Conservation (phyloP, 768 basidiomycete species). For the Termitomyces sp. region DNA sequence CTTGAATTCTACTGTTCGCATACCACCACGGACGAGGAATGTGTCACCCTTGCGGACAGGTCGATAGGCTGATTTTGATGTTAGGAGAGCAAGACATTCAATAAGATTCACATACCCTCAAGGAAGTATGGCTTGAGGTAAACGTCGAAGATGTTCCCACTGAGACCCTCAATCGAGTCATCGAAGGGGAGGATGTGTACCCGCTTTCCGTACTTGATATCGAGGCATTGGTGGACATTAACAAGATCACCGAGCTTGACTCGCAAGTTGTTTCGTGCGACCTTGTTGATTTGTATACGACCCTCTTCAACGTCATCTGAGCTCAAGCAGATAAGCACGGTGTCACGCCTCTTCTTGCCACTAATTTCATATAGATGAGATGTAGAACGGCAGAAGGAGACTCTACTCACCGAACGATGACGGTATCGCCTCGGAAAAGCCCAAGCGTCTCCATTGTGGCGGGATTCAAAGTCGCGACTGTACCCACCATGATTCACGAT, state of each 20-base stretch:
- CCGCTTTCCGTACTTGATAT: constrained; percentile 99
- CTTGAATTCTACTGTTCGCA: constrained; percentile 99
- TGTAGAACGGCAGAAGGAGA: not conserved
- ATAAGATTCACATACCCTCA: constrained; percentile 55
- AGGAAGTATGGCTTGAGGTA: constrained; percentile 99
- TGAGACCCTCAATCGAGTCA: constrained; percentile 96
- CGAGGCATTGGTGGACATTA: constrained; percentile 92
- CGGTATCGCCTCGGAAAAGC: constrained; percentile 96
- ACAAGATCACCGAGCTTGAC: constrained; percentile 97
- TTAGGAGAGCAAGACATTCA: not conserved
- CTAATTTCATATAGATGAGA: constrained; percentile 33
- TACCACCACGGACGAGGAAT: constrained; percentile 97
- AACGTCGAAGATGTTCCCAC: constrained; percentile 98
- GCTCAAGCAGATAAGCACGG: constrained; percentile 94
- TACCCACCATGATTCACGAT: not conserved
- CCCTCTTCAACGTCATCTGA: constrained; percentile 98
- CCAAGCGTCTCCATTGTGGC: constrained; percentile 93
- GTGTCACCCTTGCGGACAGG: constrained; percentile 97
- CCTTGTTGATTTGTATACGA: constrained; percentile 98
- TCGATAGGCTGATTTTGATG: constrained; percentile 65
- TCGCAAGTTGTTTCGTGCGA: constrained; percentile 97
- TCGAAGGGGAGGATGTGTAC: constrained; percentile 97
- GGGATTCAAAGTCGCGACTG: constrained; percentile 93
- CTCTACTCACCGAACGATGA: constrained; percentile 77
- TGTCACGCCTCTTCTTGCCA: constrained; percentile 97